Percentiles rank a stretch among this genome's conserved stretches.
phyloP scores from a whole-genome alignment of 2,329 filamentous ascomycete genomes.

The Cladophialophora psammophila region DNA sequence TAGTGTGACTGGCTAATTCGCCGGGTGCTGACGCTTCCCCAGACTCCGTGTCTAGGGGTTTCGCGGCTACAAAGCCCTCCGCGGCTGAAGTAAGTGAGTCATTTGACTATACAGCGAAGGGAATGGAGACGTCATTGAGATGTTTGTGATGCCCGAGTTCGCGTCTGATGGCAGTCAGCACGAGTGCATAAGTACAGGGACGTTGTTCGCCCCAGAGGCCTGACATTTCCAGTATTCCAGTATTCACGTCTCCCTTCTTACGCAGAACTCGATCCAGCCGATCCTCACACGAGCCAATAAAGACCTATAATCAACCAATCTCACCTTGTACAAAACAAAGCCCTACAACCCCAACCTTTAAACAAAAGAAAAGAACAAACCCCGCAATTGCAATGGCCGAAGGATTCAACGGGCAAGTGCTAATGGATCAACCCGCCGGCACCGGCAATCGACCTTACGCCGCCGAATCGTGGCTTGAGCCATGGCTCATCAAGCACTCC shows the following conservation, averaged over 20 bases:
- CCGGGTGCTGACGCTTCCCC: slow-evolving; percentile 26
- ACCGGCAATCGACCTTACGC: slow-evolving; percentile 33
- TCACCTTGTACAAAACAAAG: neutral
- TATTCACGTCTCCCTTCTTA: slow-evolving; percentile 8
- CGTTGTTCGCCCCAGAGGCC: slow-evolving; percentile 11
- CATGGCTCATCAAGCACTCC: slow-evolving; percentile 38
- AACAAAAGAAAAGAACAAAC: neutral
- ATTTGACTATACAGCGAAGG: slow-evolving; percentile 18
- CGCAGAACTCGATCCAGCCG: neutral
- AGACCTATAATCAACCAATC: neutral
- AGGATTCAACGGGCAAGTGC: slow-evolving; percentile 32
- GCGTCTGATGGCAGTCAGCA: slow-evolving; percentile 11
- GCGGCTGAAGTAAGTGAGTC: slow-evolving; percentile 18
- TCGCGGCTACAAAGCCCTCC: slow-evolving; percentile 6
- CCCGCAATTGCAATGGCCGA: slow-evolving; percentile 32
- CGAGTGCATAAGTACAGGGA: slow-evolving; percentile 31
- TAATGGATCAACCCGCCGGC: slow-evolving; percentile 36
- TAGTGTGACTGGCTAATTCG: neutral
- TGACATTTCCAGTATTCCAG: slow-evolving; percentile 13
- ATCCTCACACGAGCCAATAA: neutral
- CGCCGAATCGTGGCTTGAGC: slow-evolving; percentile 38
- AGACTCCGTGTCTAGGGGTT: slow-evolving; percentile 10
- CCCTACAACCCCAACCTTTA: neutral
- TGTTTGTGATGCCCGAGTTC: slow-evolving; percentile 8
- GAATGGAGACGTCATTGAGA: slow-evolving; percentile 26